Evolutionary conservation across 73 alveolate genomes (phyloP).

Genomic region (Paramecium biaurelia): DNA sequence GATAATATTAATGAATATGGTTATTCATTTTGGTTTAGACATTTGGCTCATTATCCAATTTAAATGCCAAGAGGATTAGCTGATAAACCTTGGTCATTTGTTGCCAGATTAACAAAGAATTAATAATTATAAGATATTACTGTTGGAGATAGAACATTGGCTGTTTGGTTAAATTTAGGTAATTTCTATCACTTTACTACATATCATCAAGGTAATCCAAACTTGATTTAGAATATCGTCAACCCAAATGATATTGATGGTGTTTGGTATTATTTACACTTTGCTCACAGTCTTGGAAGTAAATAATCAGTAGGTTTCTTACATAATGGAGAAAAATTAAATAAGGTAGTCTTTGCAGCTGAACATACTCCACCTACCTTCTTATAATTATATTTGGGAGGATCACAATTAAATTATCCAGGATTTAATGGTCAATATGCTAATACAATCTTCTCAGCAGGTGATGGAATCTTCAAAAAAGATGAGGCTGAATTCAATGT

Average conservation of each 20-base stretch:
- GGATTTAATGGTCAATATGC: conserved; percentile 44
- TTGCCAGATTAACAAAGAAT: conserved; percentile 32
- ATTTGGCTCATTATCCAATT: conserved; percentile 11
- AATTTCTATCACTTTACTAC: conserved; percentile 40
- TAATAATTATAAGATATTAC: not conserved
- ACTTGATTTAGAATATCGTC: not conserved
- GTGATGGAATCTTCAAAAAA: not conserved
- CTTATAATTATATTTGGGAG: conserved; percentile 49
- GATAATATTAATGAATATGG: conserved; percentile 33
- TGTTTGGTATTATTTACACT: not conserved
- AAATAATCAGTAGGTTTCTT: not conserved
- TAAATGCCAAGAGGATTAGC: not conserved
- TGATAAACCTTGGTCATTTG: not conserved
- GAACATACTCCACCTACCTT: not conserved
- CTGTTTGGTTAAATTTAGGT: not conserved
- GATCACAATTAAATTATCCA: not conserved
- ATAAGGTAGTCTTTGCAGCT: not conserved
- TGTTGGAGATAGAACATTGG: conserved; percentile 37
- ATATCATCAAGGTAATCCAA: conserved; percentile 11
- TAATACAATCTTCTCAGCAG: not conserved
- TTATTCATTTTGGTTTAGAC: conserved; percentile 20
- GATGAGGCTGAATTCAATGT: not conserved
- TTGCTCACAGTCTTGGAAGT: not conserved
- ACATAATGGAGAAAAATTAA: conserved; percentile 7
- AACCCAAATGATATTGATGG: conserved; percentile 38